phyloP scores from a whole-genome alignment of 345 rosid species.

The Mallotus nudiflorus region DNA sequence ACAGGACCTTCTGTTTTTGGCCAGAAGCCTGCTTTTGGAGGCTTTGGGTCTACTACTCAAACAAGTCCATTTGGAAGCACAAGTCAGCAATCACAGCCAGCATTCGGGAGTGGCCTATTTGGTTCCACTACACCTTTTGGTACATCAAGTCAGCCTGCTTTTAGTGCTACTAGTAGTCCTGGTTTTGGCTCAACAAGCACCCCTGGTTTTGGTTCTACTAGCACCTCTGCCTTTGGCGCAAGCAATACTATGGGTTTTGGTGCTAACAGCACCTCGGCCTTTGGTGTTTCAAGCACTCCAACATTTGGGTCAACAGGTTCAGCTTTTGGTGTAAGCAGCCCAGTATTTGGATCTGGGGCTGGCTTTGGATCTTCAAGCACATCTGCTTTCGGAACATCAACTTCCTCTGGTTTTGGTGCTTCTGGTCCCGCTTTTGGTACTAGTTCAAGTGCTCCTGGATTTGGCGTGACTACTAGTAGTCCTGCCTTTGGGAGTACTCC shows the following conservation, averaged over 20 bases:
- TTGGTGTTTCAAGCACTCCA: conserved; percentile 47
- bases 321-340: conserved; percentile 18
- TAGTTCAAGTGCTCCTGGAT: conserved; percentile 28
- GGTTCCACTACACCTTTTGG: conserved; percentile 73
- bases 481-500: conserved; percentile 45
- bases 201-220: conserved; percentile 56
- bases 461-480: conserved; percentile 35
- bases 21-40: conserved; percentile 73
- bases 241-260: conserved; percentile 48
- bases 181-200: conserved; percentile 27
- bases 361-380: conserved; percentile 17
- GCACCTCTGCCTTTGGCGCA: conserved; percentile 58
- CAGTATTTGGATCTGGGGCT: conserved; percentile 51
- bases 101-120: conserved; percentile 61
- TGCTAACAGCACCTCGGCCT: conserved; percentile 42
- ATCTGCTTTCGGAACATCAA: conserved; percentile 45
- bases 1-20: conserved; percentile 70
- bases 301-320: conserved; percentile 45
- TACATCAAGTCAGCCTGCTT: conserved; percentile 47
- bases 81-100: conserved; percentile 70
- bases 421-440: conserved; percentile 33
- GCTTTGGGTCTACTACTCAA: conserved; percentile 69
- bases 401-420: conserved; percentile 44
- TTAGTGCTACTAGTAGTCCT: conserved; percentile 28
- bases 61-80: conserved; percentile 64